Evolutionary conservation across 2,329 filamentous ascomycete genomes (phyloP), one percentile per base, ranked within the genome.

Genomic region (Chaetomium sp.): DNA sequence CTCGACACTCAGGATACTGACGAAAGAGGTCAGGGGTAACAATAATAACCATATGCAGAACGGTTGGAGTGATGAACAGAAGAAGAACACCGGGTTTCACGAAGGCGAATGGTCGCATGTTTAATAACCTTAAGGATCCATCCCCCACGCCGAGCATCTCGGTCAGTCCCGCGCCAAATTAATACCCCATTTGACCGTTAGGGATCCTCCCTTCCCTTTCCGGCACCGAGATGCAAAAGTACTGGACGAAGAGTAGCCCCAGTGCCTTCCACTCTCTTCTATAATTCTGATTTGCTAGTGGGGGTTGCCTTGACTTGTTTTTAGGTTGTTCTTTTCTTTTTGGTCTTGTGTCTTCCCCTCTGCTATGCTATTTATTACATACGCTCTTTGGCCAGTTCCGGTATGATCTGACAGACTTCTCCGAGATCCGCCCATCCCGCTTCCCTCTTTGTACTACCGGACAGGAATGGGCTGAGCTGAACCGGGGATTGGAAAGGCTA

Each of bases 201-300:
- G 21, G 49, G 49, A 27, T 21, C 42, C 31, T 42, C 57, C 38
- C 57, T 64, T 60, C 62, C 62, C n/a, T 57, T 64, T 64, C 45
- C 25, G 62, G 62, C 57, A 64, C 62, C 62, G 62, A 64, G 62
- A 60, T 5, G 19, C 62, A 59, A 38, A 45, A 42, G 38, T 42
- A 42, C 16, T 42, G 19, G 38, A 42, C 35, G 19, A 35, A 16
- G 12, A 27, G 25, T 19, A 27, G 29, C 23, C 61, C 29, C 27
- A 21, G 49, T 49, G 27, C 55, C 35, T 63, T 49, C 35, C n/a
- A 27, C 9, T 49, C 25, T 25, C n/a, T 13, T 21, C 27, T 53
- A 13, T 23, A 35, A 21, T 16, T 45, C 38, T 19, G 45, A 27
- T 33, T 25, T 21, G 4, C 3, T 21, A 12, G 55, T 21, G 38